phyloP scores from a whole-genome alignment of 257 asterid species.

The Rauvolfia tetraphylla region DNA sequence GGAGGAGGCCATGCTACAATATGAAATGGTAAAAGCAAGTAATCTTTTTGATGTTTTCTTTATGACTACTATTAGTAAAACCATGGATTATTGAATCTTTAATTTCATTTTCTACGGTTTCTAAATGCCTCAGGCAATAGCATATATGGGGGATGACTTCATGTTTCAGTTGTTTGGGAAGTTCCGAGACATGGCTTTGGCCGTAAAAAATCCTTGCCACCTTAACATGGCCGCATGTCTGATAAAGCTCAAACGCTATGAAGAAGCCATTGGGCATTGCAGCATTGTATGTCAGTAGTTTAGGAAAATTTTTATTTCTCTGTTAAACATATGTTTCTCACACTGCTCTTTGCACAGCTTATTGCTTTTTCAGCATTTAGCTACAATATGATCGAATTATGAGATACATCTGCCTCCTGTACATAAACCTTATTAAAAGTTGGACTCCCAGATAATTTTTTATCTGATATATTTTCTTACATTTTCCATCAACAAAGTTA shows the following conservation, averaged over 20 bases:
- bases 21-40: conserved; percentile 74
- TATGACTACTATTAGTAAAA: not conserved
- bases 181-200: conserved; percentile 94
- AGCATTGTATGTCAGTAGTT: conserved; percentile 57
- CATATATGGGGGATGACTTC: conserved; percentile 97
- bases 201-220: conserved; percentile 96
- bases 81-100: not conserved
- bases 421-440: not conserved
- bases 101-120: conserved; percentile 11
- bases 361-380: not conserved
- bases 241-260: conserved; percentile 81
- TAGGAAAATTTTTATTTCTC: not conserved
- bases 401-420: too few relatives aligned
- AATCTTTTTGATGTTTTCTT: conserved; percentile 7
- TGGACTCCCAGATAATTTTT: not conserved
- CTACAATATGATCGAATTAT: not conserved
- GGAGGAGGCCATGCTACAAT: conserved; percentile 94
- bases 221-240: conserved; percentile 91
- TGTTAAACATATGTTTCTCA: not conserved
- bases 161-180: conserved; percentile 97
- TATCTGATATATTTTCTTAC: not conserved
- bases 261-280: conserved; percentile 91
- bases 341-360: too few relatives aligned
- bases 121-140: conserved; percentile 63
- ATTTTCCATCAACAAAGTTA: too few relatives aligned